Evolutionary conservation across 1,284 basidiomycete genomes (phyloP), one percentile per base, ranked within the genome.

Genomic region (Leccinum subrobustum): DNA sequence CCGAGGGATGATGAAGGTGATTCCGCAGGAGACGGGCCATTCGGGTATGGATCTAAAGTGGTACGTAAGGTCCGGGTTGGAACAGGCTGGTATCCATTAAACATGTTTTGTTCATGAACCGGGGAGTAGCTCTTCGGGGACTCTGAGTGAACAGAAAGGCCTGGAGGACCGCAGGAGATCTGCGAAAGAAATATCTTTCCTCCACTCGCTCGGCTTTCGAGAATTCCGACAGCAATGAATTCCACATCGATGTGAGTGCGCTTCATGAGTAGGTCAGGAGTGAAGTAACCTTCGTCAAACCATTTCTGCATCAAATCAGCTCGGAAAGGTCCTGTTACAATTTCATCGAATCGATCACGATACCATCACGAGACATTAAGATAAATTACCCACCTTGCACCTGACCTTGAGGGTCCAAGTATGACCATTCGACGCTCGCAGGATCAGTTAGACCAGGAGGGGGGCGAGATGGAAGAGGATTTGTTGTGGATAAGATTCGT

Each of bases 231-330:
- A 56, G 86, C 77, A 54, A 78, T 82, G 87, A 88, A 92, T 7
- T 87, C 82, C 8, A 68, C 67, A 69, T 92, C 89, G 54, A 88
- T 67, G 65, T 83, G 79, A 11, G 82, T 87, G 54, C 94, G 88
- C 70, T 90, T 93, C 83, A 96, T 88, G 37, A 92, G 85, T 31
- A 98, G 81, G 64, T 93, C 88, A 52, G 87, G 80, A n/a, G 85
- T 81, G 73, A 99, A 98, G 78, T 97, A 99, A 14, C 90, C 90
- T 70, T 91, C 92, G 59, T 93, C 87, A 74, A 89, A 92, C 96
- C 96, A 98, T 68, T 93, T 93, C 77, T 98, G 95, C 96, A 99
- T 98, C 62, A 92, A 74, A 64, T 89, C 85, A 27, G 92, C 94
- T 48, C 84, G 83, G 81, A 98, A 99, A 2, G 96, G 96, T 56